Base-by-base conservation (phyloP, 2,329 filamentous ascomycete genomes). In the Penicillium digitatum region DNA sequence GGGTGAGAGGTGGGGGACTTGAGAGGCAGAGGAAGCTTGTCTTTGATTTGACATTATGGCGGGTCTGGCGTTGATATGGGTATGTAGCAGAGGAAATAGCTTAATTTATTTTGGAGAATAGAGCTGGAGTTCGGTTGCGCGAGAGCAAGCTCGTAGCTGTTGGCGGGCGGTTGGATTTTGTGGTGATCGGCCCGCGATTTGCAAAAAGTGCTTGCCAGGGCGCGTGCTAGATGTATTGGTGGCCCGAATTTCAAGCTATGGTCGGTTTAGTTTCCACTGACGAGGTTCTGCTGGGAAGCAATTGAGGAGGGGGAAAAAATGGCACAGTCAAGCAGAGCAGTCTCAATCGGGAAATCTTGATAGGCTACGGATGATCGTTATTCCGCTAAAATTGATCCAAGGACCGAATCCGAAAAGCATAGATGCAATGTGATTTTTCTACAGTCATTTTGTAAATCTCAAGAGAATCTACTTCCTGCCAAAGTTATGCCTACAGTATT, bases 1-100 rank as follows among this genome's bases (percentile, higher is more conserved):
- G 45, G 94, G 93, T 51, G 92, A 96, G 74, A 97, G 87, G 65
- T 90, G 86, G 42, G 83, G 74, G 48, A 71, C 71, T 61, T 76
- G 73, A 2, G 73, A 72, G 54, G 74, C 72, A 29, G 72, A 74
- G 20, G 70, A 70, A 68, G 85, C 83, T 75, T 85, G 83, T 67
- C 85, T 84, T 66, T 80, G 63, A 61, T 84, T 82, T 38, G 87
- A 80, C 83, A 90, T 88, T 61, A 61, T 56, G 48, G 27, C 12
- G n/a, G 34, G 2, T 32, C 11, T 34, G 9, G 3, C 27, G n/a
- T 32, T 20, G 6, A 1, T 32, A 2, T 22, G 20, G 6, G 2
- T 32, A 2, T 22, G 20, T 14, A 5, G 29, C 14, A 9, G 18
- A 18, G 1, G 0, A 24, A 34, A 22, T 50, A 14, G 3, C 2